Evolutionary conservation across 1,139 yeast genomes (phyloP), one percentile per base, ranked within the genome.

Genomic region (Candida gigantensis): DNA sequence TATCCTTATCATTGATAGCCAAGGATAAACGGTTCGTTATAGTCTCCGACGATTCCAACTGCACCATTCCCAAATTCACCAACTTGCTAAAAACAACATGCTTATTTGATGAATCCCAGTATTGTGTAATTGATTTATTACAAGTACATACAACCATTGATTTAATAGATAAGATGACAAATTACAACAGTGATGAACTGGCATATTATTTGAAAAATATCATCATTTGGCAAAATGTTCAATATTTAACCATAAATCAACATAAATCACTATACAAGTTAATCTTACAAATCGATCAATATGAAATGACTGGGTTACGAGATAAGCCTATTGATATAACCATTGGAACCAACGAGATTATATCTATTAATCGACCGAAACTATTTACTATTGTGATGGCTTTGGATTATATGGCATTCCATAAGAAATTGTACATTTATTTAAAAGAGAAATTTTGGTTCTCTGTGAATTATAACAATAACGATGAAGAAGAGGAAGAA

Each of bases 361-460:
- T 30, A 11, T 23, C 36, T 3, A 41, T 63, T 4, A 15, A 24
- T 3, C 51, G 50, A 26, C 66, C 66, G 2, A 41, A 43, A 6
- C 34, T 55, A 6, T 59, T 58, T 36, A 46, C 58, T 3, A 49
- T 68, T 5, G 46, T 67, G 1, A 53, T 59, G 18, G 49, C 62
- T 9, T 39, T 62, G 19, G 56, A 51, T 16, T 39, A 46, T 18
- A 42, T 37, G 13, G 35, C 37, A 2, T 41, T 43, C 12, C 38
- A 47, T 3, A 44, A 49, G 8, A 49, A 49, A 37, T 38, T 62
- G 5, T 50, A 63, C 37, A 67, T 58, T 29, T 55, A 50, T 26
- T 49, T 71, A 27, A 68, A 67, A 45, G 68, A 63, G 41, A 57
- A 61, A 45, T 68, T 70, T 45, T 65, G 72, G 71, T 68, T 68